Evolutionary conservation across 2,329 filamentous ascomycete species (phyloP).

Genomic region (Aspergillus ruber): DNA sequence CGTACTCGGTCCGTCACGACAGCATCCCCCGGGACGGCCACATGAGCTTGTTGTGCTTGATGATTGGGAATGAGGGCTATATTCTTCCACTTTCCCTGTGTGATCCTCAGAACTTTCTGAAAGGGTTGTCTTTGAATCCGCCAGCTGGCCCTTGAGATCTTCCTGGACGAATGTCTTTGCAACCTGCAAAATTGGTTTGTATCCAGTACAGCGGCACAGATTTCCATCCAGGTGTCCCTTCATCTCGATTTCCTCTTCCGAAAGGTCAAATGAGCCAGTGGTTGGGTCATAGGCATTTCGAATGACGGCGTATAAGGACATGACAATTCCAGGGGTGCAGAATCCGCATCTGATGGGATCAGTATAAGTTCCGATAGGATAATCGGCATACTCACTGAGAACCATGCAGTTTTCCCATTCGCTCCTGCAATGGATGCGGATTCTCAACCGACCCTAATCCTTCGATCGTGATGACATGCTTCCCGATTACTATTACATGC

Average conservation of each 20-base stretch:
- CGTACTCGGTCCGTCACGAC: no score
- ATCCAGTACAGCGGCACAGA: slow-evolving; percentile 80
- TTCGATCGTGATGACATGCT: slow-evolving; percentile 89
- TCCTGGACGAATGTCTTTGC: slow-evolving; percentile 65
- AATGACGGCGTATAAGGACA: slow-evolving; percentile 38
- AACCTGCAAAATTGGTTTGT: slow-evolving; percentile 77
- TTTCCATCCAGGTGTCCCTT: slow-evolving; percentile 74
- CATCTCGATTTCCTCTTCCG: slow-evolving; percentile 65
- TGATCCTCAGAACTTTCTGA: slow-evolving; percentile 49
- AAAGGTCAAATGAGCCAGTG: no score
- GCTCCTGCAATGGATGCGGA: slow-evolving; percentile 77
- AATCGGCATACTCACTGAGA: slow-evolving; percentile 48
- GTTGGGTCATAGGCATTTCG: slow-evolving; percentile 63
- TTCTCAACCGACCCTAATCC: slow-evolving; percentile 74
- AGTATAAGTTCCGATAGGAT: no score
- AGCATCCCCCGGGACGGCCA: slow-evolving; percentile 23
- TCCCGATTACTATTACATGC: slow-evolving; percentile 59
- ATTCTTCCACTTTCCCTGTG: slow-evolving; percentile 37
- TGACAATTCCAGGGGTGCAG: slow-evolving; percentile 86
- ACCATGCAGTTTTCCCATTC: slow-evolving; percentile 78
- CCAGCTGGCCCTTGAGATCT: slow-evolving; percentile 44
- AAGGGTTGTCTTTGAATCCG: slow-evolving; percentile 43
- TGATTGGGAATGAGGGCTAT: background rate
- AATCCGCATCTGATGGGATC: slow-evolving; percentile 55
- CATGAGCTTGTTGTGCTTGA: slow-evolving; percentile 59